phyloP scores from a whole-genome alignment of 78 protist species.

The Planoprotostelium fungivorum region DNA sequence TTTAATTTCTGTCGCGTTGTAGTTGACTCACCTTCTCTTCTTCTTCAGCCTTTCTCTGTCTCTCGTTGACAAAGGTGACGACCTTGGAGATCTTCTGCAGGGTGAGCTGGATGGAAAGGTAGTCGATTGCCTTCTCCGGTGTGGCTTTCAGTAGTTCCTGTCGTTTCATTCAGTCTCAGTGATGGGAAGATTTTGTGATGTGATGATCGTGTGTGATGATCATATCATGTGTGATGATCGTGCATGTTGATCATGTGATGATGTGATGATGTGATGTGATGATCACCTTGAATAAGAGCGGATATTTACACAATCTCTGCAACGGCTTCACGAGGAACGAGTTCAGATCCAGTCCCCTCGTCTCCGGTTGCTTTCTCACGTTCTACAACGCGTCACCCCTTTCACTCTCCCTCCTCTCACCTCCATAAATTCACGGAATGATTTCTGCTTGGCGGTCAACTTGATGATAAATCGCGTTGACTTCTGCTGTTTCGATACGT shows the following conservation, averaged over 20 bases:
- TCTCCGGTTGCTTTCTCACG: conserved; percentile 11
- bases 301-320: conserved; percentile 63
- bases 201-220: too few relatives aligned
- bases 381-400: background rate
- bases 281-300: conserved; percentile 17
- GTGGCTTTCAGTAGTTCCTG: conserved; percentile 35
- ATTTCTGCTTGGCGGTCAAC: background rate
- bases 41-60: conserved; percentile 43
- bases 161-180: too few relatives aligned
- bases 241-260: background rate
- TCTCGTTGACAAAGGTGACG: conserved; percentile 40
- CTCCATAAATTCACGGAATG: background rate
- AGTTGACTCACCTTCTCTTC: conserved; percentile 34
- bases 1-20: too few relatives aligned
- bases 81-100: conserved; percentile 23
- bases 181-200: too few relatives aligned
- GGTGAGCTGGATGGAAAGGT: conserved; percentile 18
- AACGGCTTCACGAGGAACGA: conserved; percentile 44
- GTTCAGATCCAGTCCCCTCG: conserved; percentile 28
- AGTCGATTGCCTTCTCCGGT: conserved; percentile 15
- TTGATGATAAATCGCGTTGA: background rate
- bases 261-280: background rate
- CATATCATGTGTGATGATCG: too few relatives aligned
- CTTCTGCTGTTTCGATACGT: background rate
- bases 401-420: background rate